Evolutionary conservation across 1,284 basidiomycete species (phyloP), one percentile per base, ranked within the genome.

Genomic region (Rhizoctonia solani): DNA sequence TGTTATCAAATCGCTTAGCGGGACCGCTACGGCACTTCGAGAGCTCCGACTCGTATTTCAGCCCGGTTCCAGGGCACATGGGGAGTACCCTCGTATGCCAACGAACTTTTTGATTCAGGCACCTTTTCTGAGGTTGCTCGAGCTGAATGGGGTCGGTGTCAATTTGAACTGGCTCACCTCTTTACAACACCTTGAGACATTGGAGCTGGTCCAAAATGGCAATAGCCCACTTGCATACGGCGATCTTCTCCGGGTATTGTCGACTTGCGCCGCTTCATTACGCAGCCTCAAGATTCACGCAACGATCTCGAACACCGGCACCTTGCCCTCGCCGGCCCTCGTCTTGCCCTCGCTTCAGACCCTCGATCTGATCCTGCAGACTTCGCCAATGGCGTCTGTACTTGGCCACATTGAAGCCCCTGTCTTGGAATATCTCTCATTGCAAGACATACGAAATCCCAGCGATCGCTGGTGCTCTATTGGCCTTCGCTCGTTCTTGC

Each of bases 391-490:
- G n/a, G 53, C 65, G 37, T 66, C 65, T 32, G 25, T 66, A 30
- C 44, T 66, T 21, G 44, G n/a, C 19, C 53, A 66, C 37, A 55
- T 66, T 25, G 65, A 66, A 54, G 65, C 65, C 29, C 65, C 65
- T 30, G 55, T 55, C 21, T 30, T 66, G 44, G 53, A 25, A 16
- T 46, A 42, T 9, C 65, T 66, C 29, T 66, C 65, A 13, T 53
- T 66, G 13, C 65, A 66, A 21, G 65, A 66, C 32, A 34, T 50
- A 21, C 65, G 37, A 9, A 47, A 54, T n/a, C 65, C 65, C 8
- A 66, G 65, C 21, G 65, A 66, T 46, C 65, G 65, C 11, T 66
- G 65, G 65, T 66, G 65, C 23, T 66, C 65, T 4, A 30, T 66
- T n/a, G 65, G 65, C n/a, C 42, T 66, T n/a, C 65, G 65, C 9